phyloP scores from a whole-genome alignment of 208 protist species.

The Leishmania major region DNA sequence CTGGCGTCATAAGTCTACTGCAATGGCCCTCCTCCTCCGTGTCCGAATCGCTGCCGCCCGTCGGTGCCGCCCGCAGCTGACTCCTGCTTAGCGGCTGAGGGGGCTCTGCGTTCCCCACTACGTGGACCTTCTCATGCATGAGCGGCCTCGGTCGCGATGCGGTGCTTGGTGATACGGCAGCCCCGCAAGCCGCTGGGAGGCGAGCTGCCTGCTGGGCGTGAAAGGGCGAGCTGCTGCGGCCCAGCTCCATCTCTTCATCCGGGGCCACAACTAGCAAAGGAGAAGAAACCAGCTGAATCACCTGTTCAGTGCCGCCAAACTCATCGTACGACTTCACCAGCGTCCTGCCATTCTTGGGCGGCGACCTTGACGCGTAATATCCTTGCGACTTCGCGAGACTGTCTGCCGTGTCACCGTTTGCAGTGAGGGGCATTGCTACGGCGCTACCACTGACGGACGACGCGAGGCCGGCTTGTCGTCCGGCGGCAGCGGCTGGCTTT shows the following conservation, averaged over 20 bases:
- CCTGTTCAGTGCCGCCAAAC: background rate
- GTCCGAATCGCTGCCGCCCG: conserved; percentile 63
- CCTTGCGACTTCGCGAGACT: background rate
- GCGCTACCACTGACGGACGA: background rate
- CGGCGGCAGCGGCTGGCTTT: background rate
- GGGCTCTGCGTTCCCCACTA: conserved; percentile 19
- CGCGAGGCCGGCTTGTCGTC: no score
- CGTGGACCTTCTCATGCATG: conserved; percentile 18
- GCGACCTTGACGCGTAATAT: background rate
- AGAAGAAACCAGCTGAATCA: conserved; percentile 8
- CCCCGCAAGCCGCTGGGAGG: background rate
- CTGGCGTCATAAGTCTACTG: background rate
- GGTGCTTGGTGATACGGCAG: background rate
- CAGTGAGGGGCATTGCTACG: background rate
- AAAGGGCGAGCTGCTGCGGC: background rate
- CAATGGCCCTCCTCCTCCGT: conserved; percentile 20
- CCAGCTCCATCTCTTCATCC: conserved; percentile 2
- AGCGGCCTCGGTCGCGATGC: conserved; percentile 16
- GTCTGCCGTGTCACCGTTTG: background rate
- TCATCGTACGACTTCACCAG: background rate
- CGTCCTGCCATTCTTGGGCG: background rate
- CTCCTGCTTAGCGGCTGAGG: conserved; percentile 40
- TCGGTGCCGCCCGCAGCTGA: conserved; percentile 43
- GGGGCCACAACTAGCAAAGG: background rate
- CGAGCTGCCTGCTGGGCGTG: no score